Base-by-base conservation (phyloP, 2,329 filamentous ascomycete species). In the Aspergillus sp. region DNA sequence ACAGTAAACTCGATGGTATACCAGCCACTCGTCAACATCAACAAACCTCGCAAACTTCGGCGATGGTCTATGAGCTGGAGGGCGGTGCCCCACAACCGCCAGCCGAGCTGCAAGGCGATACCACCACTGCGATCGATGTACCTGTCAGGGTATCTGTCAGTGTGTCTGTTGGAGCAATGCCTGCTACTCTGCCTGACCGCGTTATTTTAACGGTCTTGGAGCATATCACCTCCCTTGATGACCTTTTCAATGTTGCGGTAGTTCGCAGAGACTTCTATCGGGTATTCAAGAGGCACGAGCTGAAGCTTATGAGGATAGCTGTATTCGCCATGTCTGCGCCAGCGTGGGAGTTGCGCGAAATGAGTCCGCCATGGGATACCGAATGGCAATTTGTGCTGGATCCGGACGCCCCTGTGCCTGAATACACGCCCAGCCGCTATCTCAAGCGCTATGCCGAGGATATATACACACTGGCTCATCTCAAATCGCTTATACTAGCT, bases 341-440 rank as follows among this genome's bases (percentile, higher is more conserved):
- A 1, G 85, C 84, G 0, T 87, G 84, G 84, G 86, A 88, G 65
- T 75, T 85, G 52, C 81, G 84, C 13, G 84, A 88, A 65, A 83
- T 85, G 72, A 82, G 81, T 51, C 81, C 82, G 36, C 83, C 84
- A 1, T 81, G 80, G 66, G 76, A 78, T 56, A 77, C 76, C 43
- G 74, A 80, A 54, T 73, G 71, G 68, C 71, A 75, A 58, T 65
- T 71, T 15, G 72, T 78, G 6, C 69, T 78, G 30, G 78, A 82
- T 30, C 79, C 78, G 28, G 80, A 80, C 43, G 73, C 76, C 4
- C 81, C 79, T 5, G 75, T 79, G 17, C 80, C 81, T 1, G 83
- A 84, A 54, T 85, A 87, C 64, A 84, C 82, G 0, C 79, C 85
- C 1, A 69, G 74, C 1, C 72, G 80, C 1, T 88, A 87, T 68